Evolutionary conservation across 495 filamentous ascomycete genomes (phyloP), one percentile per base, ranked within the genome.

Genomic region (Monascus purpureus): DNA sequence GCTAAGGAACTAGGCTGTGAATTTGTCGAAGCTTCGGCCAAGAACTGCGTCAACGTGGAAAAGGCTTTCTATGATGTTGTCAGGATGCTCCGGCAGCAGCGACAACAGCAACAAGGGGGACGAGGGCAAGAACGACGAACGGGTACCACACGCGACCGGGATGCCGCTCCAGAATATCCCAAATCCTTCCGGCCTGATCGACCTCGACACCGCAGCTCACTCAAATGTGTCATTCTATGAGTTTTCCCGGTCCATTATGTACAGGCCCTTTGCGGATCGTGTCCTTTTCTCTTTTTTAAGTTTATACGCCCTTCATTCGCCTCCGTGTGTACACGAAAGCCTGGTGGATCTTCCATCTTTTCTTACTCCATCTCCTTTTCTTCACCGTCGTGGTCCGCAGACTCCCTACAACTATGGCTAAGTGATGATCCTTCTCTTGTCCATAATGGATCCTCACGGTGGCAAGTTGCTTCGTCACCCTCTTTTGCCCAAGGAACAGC

Each of bases 61-160:
- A 93, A 88, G 64, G 92, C 90, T 2, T 97, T 97, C 51, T 95
- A 93, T 58, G 90, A 97, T 45, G 92, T 97, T 8, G 90, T 97
- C 14, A 70, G 92, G 35, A 80, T 86, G 46, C 61, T 96, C 35
- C 75, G 88, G 37, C 70, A 76, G 38, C 87, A 94, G 53, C 72
- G 81, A 41, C 75, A 83, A 54, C 61, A 68, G 31, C 47, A 53
- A 31, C 55, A 57, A 26, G 47, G 50, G 13, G 46, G 49, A 17
- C 52, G 56, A 12, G 37, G 50, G 18, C 55, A 52, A 25, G 55
- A 63, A 32, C 57, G 57, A 28, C 59, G 64, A 18, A 52, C 46
- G 8, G 51, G 57, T 18, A 39, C 41, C 31, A 50, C 46, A 41
- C 60, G 49, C 38, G 63, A 61, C 36, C 55, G 54, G 13, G 55